Evolutionary conservation across 2,329 filamentous ascomycete species (phyloP).

Genomic region (Pseudogymnoascus pannorum): DNA sequence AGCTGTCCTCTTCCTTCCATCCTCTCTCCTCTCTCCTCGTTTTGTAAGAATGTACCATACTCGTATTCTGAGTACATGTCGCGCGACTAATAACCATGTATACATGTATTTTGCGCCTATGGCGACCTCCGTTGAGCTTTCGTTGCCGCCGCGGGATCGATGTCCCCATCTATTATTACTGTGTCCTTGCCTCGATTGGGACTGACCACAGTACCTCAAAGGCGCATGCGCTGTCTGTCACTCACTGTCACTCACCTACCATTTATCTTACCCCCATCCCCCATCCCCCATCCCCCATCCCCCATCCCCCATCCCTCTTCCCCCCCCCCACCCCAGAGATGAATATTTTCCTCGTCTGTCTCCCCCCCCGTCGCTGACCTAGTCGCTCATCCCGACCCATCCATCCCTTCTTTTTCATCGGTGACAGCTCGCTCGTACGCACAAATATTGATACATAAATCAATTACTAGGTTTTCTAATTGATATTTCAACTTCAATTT

Average conservation of each 20-base stretch:
- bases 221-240: conserved; percentile 3
- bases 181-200: conserved; percentile 2
- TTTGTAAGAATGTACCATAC: not conserved
- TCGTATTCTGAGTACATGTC: not conserved
- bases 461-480: not conserved
- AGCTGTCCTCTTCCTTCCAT: too few relatives aligned
- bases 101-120: not conserved
- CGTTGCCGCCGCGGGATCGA: not conserved
- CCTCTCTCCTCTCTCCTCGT: not conserved
- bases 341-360: not conserved
- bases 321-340: not conserved
- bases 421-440: not conserved
- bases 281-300: not conserved
- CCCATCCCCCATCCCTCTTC: not conserved
- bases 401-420: not conserved
- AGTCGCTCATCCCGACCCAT: not conserved
- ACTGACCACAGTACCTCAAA: not conserved
- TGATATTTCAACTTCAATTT: not conserved
- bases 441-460: too few relatives aligned
- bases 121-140: not conserved
- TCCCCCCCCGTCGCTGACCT: not conserved
- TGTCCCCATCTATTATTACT: conserved; percentile 8
- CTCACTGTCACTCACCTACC: not conserved
- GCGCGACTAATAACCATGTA: conserved; percentile 2
- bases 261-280: too few relatives aligned